Evolutionary conservation across 78 protist genomes (phyloP).

Genomic region (Goniomonas avonlea): DNA sequence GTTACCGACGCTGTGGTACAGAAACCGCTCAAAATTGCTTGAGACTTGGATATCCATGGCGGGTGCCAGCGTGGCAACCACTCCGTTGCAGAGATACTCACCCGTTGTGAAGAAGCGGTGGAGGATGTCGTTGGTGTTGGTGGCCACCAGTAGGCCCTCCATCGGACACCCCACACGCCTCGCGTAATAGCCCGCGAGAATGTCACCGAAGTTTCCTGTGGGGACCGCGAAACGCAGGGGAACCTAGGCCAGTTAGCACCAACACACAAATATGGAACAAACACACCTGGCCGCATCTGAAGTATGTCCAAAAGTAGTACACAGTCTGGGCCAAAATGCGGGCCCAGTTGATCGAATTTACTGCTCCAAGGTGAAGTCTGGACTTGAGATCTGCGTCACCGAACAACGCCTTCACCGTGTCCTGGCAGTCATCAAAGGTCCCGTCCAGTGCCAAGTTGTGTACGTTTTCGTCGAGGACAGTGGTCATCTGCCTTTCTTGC

Average conservation of each 20-base stretch:
- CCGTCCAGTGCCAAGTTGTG: slow-evolving; percentile 46
- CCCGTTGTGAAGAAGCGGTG: slow-evolving; percentile 23
- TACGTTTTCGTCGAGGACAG: slow-evolving; percentile 51
- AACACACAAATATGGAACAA: no score
- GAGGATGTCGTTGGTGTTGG: slow-evolving; percentile 54
- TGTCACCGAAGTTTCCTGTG: slow-evolving; percentile 61
- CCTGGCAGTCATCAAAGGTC: slow-evolving; percentile 53
- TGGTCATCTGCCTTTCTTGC: slow-evolving; percentile 54
- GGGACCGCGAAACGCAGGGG: no score
- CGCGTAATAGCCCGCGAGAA: slow-evolving; percentile 61
- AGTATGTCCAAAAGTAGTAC: slow-evolving; percentile 48
- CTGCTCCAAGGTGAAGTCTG: slow-evolving; percentile 34
- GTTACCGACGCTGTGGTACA: not conserved
- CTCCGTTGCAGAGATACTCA: not conserved
- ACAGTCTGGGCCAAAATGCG: slow-evolving; percentile 54
- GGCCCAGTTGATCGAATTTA: slow-evolving; percentile 64
- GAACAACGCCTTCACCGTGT: slow-evolving; percentile 48
- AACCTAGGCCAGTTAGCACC: no score
- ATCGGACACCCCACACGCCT: slow-evolving; percentile 44
- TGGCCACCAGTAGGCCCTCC: slow-evolving; percentile 43
- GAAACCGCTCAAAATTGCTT: slow-evolving; percentile 54
- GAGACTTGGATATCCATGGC: slow-evolving; percentile 59
- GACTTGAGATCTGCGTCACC: slow-evolving; percentile 20
- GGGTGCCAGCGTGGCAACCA: slow-evolving; percentile 27
- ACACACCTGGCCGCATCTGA: slow-evolving; percentile 13